phyloP scores from a whole-genome alignment of 2,329 filamentous ascomycete species.

The Alternaria novae-zelandiae region DNA sequence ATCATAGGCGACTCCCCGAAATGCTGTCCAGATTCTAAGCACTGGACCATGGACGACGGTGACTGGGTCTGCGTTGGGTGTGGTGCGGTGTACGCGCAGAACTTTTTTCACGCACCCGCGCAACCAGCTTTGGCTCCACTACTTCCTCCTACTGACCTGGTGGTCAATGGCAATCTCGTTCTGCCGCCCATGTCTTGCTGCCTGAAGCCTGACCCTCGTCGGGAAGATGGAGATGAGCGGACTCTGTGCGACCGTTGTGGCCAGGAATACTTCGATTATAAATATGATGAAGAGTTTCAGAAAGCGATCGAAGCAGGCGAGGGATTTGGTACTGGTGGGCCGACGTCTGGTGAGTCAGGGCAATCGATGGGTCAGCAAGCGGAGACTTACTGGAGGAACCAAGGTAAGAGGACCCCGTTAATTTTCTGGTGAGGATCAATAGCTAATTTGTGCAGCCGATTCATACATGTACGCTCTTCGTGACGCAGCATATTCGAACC shows the following conservation, averaged over 20 bases:
- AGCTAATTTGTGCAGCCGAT: not conserved
- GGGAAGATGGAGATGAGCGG: not conserved
- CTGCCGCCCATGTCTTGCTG: not conserved
- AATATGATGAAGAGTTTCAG: not conserved
- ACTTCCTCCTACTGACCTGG: not conserved
- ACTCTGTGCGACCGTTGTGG: not conserved
- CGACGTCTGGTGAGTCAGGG: not conserved
- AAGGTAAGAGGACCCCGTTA: not conserved
- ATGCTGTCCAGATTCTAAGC: not conserved
- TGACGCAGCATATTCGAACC: accelerated
- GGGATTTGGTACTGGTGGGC: not conserved
- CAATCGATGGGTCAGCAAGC: not conserved
- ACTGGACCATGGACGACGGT: not conserved
- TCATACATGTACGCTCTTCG: not conserved
- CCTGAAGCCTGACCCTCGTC: not conserved
- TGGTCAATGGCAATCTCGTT: not conserved
- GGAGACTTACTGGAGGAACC: not conserved
- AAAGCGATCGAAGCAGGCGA: not conserved
- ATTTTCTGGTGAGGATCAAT: not conserved
- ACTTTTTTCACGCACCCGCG: not conserved
- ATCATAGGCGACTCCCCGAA: not conserved
- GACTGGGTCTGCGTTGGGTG: not conserved
- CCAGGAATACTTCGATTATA: not conserved
- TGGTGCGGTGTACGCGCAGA: not conserved
- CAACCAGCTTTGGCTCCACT: not conserved